phyloP scores from a whole-genome alignment of 2,329 filamentous ascomycete species.

The Thielaviopsis ethacetica region DNA sequence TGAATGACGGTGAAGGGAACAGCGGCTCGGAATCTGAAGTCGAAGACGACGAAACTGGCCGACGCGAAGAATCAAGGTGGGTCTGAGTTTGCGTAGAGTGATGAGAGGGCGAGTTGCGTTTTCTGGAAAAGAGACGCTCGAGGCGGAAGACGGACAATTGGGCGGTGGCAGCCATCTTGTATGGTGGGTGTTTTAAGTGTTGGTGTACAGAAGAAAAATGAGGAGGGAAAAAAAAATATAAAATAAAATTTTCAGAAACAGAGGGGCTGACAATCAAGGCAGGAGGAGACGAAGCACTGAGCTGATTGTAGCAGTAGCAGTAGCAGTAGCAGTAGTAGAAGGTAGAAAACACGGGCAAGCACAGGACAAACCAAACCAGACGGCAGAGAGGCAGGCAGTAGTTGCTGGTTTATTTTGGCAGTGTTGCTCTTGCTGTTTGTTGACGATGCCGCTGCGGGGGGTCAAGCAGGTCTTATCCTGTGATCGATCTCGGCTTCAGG shows the following conservation, averaged over 20 bases:
- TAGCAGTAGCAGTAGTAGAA: too few relatives aligned
- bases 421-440: not conserved
- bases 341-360: not conserved
- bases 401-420: not conserved
- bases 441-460: not conserved
- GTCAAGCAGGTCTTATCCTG: not conserved
- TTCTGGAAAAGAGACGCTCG: slow-evolving; percentile 35
- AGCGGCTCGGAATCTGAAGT: slow-evolving; percentile 17
- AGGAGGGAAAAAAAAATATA: not conserved
- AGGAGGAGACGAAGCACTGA: not conserved
- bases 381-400: too few relatives aligned
- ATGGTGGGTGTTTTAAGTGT: not conserved
- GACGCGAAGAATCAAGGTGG: not conserved
- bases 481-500: not conserved
- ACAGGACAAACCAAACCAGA: not conserved
- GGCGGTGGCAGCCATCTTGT: not conserved
- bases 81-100: not conserved
- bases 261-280: not conserved
- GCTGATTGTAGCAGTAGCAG: too few relatives aligned
- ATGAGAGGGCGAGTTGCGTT: slow-evolving; percentile 19
- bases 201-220: not conserved
- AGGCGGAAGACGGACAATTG: slow-evolving; percentile 19
- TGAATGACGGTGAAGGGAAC: slow-evolving; percentile 37
- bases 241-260: not conserved
- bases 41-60: not conserved